Base-by-base conservation (phyloP, 148 eudicot genomes). In the Diospyros kaki region DNA sequence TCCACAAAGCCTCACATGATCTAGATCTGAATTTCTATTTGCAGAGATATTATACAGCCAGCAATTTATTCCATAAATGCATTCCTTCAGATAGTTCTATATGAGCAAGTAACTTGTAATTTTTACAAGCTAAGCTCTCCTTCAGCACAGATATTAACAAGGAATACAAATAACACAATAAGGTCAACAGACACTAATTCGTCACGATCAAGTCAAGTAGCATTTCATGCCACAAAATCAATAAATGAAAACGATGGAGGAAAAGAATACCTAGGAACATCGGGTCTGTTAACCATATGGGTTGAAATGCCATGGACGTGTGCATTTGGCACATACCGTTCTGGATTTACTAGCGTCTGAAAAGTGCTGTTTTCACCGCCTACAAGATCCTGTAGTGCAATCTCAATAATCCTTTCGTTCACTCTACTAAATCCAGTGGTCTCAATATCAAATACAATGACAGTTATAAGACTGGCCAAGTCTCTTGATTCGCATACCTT, bases 281-380 rank as follows among this genome's bases (percentile, higher is more conserved):
- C 93, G 70, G 83, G 80, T 75, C 75, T 81, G 42, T 59, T 80
- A 72, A 94, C 98, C 97, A 87, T 92, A 45, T 68, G 9, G 70
- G 86, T 85, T 62, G 87, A 83, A 75, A 94, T 94, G 28, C 83
- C 82, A 74, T 92, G 97, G 72, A 87, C 17, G n/a, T 69, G 18
- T 11, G 81, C 5, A 82, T 94, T 94, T 52, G 85, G 75, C 68
- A 94, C 89, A 72, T 13, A 10, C 42, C 89, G 67, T 4, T 79
- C 91, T 38, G 98, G 98, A 85, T 94, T 94, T 73, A 94, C 84
- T 43, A 94, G 83, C 12, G 96, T 87, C 76, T 92, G 96, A 68
- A 94, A 92, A 58, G 93, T 90, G 81, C 98, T 92, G 69, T 87
- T 87, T 73, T 81, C 82, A 58, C 98, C 98, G 42, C 98, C 98